Conservation (phyloP, 306 rosid genomes). For the Vigna mungo region DNA sequence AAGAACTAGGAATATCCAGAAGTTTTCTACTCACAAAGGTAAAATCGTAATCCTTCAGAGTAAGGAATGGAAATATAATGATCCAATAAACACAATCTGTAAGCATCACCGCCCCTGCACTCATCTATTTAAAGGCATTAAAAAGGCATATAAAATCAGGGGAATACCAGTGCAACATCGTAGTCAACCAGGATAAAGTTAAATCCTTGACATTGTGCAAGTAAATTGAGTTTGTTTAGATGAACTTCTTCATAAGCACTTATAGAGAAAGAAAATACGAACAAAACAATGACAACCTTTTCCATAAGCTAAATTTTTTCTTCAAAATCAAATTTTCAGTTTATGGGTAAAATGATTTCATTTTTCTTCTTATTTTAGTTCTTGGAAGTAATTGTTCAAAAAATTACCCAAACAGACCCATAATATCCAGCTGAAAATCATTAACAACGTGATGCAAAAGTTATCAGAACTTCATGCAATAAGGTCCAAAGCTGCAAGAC, state of each 20-base stretch:
- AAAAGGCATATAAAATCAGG: constrained; percentile 33
- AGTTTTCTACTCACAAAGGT: constrained; percentile 59
- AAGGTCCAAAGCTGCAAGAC: constrained; percentile 19
- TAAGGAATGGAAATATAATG: constrained; percentile 72
- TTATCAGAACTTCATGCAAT: constrained; percentile 12
- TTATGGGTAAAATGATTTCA: too few species aligned
- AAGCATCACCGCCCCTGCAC: constrained; percentile 79
- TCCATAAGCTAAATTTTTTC: too few species aligned
- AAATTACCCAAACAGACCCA: too few species aligned
- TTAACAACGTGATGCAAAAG: constrained; percentile 3
- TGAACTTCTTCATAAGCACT: too few species aligned
- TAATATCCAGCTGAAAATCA: neutral
- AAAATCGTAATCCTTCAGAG: constrained; percentile 60
- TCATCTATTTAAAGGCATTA: constrained; percentile 53
- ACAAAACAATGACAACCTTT: too few species aligned
- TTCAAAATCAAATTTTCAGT: too few species aligned
- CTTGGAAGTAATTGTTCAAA: too few species aligned
- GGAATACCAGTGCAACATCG: constrained; percentile 33
- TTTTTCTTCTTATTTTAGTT: too few species aligned
- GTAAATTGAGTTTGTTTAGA: too few species aligned
- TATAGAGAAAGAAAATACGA: too few species aligned
- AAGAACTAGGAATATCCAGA: constrained; percentile 20
- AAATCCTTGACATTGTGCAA: constrained; percentile 32
- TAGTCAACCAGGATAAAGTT: constrained; percentile 1
- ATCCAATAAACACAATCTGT: constrained; percentile 72